Evolutionary conservation across 345 rosid species (phyloP).

Genomic region (Syzygium aqueum): DNA sequence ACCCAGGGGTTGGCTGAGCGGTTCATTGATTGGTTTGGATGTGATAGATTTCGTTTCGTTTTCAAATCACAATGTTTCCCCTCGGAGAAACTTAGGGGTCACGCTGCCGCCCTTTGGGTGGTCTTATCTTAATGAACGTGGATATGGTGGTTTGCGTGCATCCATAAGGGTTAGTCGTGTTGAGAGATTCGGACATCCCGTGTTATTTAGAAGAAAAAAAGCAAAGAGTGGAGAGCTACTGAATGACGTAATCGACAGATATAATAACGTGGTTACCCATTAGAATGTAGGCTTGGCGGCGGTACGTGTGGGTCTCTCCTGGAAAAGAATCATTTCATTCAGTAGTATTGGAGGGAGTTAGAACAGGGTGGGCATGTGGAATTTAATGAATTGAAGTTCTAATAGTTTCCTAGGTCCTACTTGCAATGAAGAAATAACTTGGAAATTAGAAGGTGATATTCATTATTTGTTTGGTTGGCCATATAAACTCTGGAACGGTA

Average conservation of each 20-base stretch:
- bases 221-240: background rate
- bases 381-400: background rate
- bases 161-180: background rate
- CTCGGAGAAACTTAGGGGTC: background rate
- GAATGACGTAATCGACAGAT: background rate
- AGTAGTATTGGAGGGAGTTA: background rate
- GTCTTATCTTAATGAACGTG: background rate
- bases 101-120: background rate
- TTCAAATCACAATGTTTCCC: background rate
- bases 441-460: background rate
- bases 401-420: background rate
- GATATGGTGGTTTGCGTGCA: background rate
- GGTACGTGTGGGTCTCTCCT: rapidly evolving
- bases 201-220: background rate
- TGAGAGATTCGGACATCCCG: background rate
- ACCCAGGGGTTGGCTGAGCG: background rate
- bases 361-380: background rate
- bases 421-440: background rate
- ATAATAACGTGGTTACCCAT: background rate
- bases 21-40: background rate
- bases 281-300: background rate
- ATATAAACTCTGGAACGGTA: background rate
- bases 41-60: background rate
- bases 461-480: background rate
- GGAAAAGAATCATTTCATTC: background rate